Percentiles rank a stretch among this genome's conserved stretches.
Evolutionary conservation across 2,329 filamentous ascomycete genomes (phyloP).

Genomic region (Teratosphaeria gauchensis): DNA sequence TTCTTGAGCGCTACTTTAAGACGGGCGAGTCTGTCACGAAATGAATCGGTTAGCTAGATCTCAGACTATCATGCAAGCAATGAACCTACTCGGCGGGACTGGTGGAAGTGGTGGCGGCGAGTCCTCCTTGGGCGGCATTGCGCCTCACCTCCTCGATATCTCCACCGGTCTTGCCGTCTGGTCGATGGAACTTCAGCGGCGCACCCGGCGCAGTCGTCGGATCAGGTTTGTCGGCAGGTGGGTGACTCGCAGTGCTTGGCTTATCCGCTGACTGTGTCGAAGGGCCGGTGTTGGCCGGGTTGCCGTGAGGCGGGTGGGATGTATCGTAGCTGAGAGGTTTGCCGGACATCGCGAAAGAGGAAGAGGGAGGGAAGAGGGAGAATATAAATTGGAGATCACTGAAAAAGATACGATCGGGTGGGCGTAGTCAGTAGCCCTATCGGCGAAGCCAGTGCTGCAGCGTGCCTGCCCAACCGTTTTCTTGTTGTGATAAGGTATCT

Average conservation of each 20-base stretch:
- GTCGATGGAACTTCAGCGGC: slow-evolving; percentile 5
- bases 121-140: slow-evolving; percentile 36
- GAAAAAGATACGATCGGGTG: not conserved
- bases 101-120: slow-evolving; percentile 41
- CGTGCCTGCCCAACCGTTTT: not conserved
- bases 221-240: slow-evolving; percentile 22
- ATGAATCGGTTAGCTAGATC: slow-evolving; percentile 41
- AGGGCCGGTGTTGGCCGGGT: slow-evolving; percentile 18
- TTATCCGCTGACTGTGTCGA: slow-evolving; percentile 19
- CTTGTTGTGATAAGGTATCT: not conserved
- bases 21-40: slow-evolving; percentile 31
- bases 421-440: not conserved
- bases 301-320: slow-evolving; percentile 19
- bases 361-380: not conserved
- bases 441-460: not conserved
- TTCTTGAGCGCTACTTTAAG: slow-evolving; percentile 59
- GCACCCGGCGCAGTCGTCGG: slow-evolving; percentile 17
- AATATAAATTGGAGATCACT: not conserved
- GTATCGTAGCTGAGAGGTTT: slow-evolving; percentile 14
- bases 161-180: slow-evolving; percentile 7
- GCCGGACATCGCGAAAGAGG: slow-evolving; percentile 18
- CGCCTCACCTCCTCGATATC: slow-evolving; percentile 16
- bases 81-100: slow-evolving; percentile 24
- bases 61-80: not conserved
- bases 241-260: slow-evolving; percentile 23